These are phyloP conservation scores for Magnusiomyces sp. DNA, from an alignment of 1,139 yeast genomes.

Conservation along the genomic window DNA sequence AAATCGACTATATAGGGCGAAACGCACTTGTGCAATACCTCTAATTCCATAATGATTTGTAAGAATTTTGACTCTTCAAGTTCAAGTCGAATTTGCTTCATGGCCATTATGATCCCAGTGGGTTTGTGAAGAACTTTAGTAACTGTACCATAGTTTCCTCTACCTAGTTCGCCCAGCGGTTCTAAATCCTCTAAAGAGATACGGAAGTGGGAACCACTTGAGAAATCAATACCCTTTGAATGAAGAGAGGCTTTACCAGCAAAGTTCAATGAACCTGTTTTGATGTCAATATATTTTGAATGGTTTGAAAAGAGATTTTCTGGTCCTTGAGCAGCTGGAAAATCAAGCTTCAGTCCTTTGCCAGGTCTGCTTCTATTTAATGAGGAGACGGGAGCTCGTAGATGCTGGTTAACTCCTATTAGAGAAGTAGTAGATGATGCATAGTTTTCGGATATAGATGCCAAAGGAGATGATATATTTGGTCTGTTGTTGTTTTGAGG, in stretches of 20 bases:
- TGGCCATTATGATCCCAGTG: slow-evolving; percentile 89
- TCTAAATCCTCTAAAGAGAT: slow-evolving; percentile 84
- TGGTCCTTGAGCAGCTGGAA: not conserved
- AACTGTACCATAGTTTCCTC: slow-evolving; percentile 94
- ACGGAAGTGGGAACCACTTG: slow-evolving; percentile 77
- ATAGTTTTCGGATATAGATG: not conserved
- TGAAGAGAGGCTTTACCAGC: slow-evolving; percentile 90
- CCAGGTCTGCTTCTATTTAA: not conserved
- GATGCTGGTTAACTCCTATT: slow-evolving; percentile 2
- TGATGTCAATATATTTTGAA: slow-evolving; percentile 80
- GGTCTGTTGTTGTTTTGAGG: not conserved
- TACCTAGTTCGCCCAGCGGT: slow-evolving; percentile 76
- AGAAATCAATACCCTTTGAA: slow-evolving; percentile 84
- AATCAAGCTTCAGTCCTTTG: not conserved
- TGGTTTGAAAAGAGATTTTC: slow-evolving; percentile 56
- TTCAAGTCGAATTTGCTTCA: slow-evolving; percentile 91
- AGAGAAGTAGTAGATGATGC: slow-evolving; percentile 4
- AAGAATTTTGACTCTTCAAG: slow-evolving; percentile 85
- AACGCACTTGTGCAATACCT: slow-evolving; percentile 81
- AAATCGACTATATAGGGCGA: slow-evolving; percentile 90
- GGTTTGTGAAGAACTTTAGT: slow-evolving; percentile 89
- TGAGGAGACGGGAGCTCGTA: not conserved
- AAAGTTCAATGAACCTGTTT: slow-evolving; percentile 84
- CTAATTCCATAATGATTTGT: slow-evolving; percentile 92
- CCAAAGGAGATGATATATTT: not conserved